These are phyloP conservation scores for Tolypocladium ovalisporum DNA, from an alignment of 2,329 filamentous ascomycete species.

Conservation along the genomic window DNA sequence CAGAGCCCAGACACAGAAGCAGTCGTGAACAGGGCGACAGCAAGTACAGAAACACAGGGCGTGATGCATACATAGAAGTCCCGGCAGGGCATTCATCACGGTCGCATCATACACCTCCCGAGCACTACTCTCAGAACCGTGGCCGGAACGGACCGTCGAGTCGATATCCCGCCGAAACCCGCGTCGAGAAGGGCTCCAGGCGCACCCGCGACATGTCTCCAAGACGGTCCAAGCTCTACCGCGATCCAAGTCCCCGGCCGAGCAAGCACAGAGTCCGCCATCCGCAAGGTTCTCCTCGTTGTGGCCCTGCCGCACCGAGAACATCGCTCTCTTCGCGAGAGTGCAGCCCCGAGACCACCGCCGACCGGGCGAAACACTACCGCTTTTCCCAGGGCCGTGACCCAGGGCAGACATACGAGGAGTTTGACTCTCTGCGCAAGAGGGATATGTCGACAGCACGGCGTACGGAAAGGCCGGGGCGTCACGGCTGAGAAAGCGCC, in stretches of 20 bases:
- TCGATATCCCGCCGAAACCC: neutral
- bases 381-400: constrained; percentile 15
- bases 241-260: neutral
- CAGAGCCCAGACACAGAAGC: neutral
- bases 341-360: neutral
- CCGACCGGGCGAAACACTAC: constrained; percentile 15
- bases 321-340: constrained; percentile 1
- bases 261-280: neutral
- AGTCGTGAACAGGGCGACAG: neutral
- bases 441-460: neutral
- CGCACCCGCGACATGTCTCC: neutral
- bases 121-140: neutral
- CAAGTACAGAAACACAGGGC: neutral
- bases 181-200: neutral
- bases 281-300: neutral
- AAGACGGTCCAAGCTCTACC: neutral
- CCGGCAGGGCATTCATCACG: neutral
- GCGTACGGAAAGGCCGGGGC: neutral
- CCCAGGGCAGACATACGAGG: constrained; percentile 12
- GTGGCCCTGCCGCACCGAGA: neutral
- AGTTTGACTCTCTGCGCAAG: constrained; percentile 6
- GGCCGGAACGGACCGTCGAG: neutral
- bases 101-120: neutral
- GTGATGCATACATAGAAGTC: constrained; percentile 1
- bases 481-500: neutral